phyloP scores from a whole-genome alignment of 108 stramenopile species.

The Cyclostephanos tholiformis region DNA sequence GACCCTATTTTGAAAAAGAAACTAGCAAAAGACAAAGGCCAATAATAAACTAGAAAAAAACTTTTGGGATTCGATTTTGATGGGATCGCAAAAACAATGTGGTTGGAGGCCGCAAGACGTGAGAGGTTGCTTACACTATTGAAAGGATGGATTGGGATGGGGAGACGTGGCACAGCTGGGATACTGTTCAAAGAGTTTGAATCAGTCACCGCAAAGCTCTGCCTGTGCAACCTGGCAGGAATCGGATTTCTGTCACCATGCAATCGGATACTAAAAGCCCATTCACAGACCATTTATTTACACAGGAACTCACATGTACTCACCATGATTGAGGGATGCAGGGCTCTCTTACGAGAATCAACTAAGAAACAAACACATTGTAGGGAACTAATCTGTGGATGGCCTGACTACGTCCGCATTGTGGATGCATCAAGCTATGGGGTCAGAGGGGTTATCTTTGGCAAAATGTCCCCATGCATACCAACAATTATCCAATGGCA shows the following conservation, averaged over 20 bases:
- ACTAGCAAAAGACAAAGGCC: slow-evolving; percentile 35
- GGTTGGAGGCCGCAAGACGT: slow-evolving; percentile 7
- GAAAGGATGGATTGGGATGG: slow-evolving; percentile 1
- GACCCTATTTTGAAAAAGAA: slow-evolving; percentile 59
- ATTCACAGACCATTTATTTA: neutral
- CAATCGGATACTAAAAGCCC: neutral
- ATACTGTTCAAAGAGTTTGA: slow-evolving; percentile 16
- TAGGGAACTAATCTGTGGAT: neutral
- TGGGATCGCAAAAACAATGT: slow-evolving; percentile 28
- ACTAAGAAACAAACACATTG: neutral
- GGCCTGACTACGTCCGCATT: neutral
- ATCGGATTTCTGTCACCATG: neutral
- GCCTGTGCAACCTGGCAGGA: slow-evolving; percentile 1
- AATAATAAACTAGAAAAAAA: neutral
- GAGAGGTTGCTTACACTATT: neutral
- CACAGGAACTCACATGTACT: neutral
- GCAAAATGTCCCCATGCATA: too few species aligned
- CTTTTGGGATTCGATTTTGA: slow-evolving; percentile 43
- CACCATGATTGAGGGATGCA: neutral
- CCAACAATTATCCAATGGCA: neutral
- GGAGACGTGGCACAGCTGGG: neutral
- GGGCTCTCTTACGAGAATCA: neutral
- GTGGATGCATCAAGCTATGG: neutral
- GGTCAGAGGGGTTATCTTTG: neutral
- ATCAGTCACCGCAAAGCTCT: neutral